Evolutionary conservation across 2,329 filamentous ascomycete genomes (phyloP), one percentile per base, ranked within the genome.

Genomic region (Diplocarpon rosae): DNA sequence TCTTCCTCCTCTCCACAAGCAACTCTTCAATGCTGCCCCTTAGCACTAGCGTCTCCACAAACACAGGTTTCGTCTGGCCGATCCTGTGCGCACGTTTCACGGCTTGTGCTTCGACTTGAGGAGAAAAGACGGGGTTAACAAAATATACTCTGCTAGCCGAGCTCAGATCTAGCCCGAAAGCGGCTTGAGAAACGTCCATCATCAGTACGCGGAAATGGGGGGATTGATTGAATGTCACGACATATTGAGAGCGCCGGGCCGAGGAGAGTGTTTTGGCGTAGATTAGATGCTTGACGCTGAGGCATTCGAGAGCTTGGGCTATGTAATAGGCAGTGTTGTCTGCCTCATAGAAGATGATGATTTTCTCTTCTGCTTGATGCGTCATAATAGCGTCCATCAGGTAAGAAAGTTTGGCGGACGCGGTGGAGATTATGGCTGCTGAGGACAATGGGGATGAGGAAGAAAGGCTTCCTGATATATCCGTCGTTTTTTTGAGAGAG

Each of bases 171-270:
- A 96, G 70, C 0, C 90, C 90, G 49, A 89, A 86, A 0, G 89
- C 86, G 27, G 89, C 89, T 59, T 92, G 86, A 1, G 77, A 78
- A n/a, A 95, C 75, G 58, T 95, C 88, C 83, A 95, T 95, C 1
- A 95, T 70, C 2, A 95, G 67, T 0, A 95, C 86, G 5, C 85
- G 48, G 36, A 60, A 59, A 0, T 32, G 37, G 2, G 52, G 37
- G 6, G 50, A 49, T 51, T 50, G 52, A 50, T 89, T 86, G 64
- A 95, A 95, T 0, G 80, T 75, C 0, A 79, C 75, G 0, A 95
- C 75, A 56, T 95, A 94, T 56, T 83, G 75, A 0, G 83, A 77
- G 46, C 85, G 76, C 5, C 76, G 72, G 11, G 73, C 69, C 0
- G 75, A 69, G 1, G 72, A 70, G 1, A 88, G 65, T 1, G 70